Percentiles rank a stretch among this genome's conserved stretches.
Conservation (phyloP, 2,329 filamentous ascomycete genomes). For the Nigrograna mackinnonii region DNA sequence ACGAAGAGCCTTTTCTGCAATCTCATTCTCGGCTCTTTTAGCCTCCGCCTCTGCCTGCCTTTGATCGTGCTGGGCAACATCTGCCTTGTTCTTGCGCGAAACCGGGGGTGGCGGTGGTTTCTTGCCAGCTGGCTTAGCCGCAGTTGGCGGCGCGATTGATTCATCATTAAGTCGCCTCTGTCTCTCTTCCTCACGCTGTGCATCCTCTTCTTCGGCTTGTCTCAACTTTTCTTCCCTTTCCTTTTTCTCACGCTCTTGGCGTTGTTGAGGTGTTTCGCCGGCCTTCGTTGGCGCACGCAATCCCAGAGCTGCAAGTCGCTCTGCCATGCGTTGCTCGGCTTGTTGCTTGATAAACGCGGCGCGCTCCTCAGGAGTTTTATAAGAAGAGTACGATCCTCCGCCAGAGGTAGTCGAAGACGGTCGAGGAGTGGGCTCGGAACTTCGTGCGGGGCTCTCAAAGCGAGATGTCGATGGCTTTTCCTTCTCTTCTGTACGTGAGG, state of each 20-base stretch:
- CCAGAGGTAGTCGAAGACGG: slow-evolving; percentile 57
- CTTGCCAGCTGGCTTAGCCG: slow-evolving; percentile 45
- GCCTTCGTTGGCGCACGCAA: slow-evolving; percentile 81
- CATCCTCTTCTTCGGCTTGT: slow-evolving; percentile 93
- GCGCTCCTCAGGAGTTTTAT: slow-evolving; percentile 89
- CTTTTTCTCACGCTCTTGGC: slow-evolving; percentile 82
- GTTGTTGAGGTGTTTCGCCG: slow-evolving; percentile 80
- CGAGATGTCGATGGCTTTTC: slow-evolving; percentile 37
- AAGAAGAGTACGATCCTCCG: slow-evolving; percentile 75
- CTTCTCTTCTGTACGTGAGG: slow-evolving; percentile 43
- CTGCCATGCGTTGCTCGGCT: slow-evolving; percentile 95
- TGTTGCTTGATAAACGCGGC: slow-evolving; percentile 97
- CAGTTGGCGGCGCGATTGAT: slow-evolving; percentile 63
- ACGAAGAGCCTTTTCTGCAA: slow-evolving; percentile 58
- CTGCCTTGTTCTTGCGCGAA: slow-evolving; percentile 68
- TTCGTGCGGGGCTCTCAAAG: slow-evolving; percentile 55
- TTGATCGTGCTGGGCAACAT: slow-evolving; percentile 61
- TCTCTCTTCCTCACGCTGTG: slow-evolving; percentile 82
- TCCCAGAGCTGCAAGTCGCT: slow-evolving; percentile 89
- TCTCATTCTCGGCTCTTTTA: slow-evolving; percentile 62
- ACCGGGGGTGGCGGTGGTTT: slow-evolving; percentile 69
- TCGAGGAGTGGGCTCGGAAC: slow-evolving; percentile 55
- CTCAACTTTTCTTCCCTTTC: slow-evolving; percentile 86
- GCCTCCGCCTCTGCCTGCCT: slow-evolving; percentile 58
- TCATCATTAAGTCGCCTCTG: slow-evolving; percentile 83